A percentile compares a stretch with the other conserved stretches of the same genome.
phyloP scores from a whole-genome alignment of 495 filamentous ascomycete genomes.

The Penicillium fimorum region DNA sequence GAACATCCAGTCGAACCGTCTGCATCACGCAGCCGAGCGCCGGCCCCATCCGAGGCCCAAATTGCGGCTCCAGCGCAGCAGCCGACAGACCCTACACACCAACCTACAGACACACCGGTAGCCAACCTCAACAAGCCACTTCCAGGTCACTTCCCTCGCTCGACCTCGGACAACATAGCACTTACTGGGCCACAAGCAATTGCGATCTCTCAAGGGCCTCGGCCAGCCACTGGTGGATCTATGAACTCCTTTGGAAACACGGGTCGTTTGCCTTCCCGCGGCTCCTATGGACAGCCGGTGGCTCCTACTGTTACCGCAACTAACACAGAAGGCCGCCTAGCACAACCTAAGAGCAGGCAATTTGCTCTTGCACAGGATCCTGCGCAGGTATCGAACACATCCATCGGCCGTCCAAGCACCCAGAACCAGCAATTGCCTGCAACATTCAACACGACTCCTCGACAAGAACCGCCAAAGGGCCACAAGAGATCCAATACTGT shows the following conservation, averaged over 20 bases:
- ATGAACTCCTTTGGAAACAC: conserved; percentile 63
- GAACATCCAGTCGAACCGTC: conserved; percentile 38
- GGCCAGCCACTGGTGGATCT: conserved; percentile 81
- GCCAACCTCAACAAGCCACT: conserved; percentile 30
- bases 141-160: conserved; percentile 50
- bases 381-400: conserved; percentile 28
- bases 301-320: conserved; percentile 85
- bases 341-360: conserved; percentile 75
- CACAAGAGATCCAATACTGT: conserved; percentile 92
- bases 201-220: conserved; percentile 50
- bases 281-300: conserved; percentile 86
- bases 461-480: conserved; percentile 56
- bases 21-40: conserved; percentile 21
- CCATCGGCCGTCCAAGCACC: conserved; percentile 61
- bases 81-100: conserved; percentile 10
- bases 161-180: conserved; percentile 56
- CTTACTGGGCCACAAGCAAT: conserved; percentile 44
- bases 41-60: conserved; percentile 17
- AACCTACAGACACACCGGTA: conserved; percentile 13
- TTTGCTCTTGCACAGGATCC: conserved; percentile 66
- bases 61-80: conserved; percentile 10
- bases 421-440: conserved; percentile 49
- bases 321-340: conserved; percentile 86
- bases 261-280: conserved; percentile 68
- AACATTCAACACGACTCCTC: conserved; percentile 45